Conservation (phyloP, 306 rosid genomes). For the Cicer yamashitae region DNA sequence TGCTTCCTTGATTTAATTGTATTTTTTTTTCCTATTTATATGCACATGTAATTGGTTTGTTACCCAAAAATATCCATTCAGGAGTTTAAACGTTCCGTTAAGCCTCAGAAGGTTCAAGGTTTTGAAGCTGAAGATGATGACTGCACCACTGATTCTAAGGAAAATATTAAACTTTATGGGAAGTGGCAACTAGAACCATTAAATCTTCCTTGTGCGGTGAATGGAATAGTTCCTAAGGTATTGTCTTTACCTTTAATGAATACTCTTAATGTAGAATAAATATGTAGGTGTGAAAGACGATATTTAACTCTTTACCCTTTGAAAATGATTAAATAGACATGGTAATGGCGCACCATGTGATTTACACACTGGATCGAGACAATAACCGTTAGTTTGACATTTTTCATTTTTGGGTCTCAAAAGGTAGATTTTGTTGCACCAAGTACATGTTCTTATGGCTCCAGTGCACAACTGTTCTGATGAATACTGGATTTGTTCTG, state of each 20-base stretch:
- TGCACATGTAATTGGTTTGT: constrained; percentile 23
- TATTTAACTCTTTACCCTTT: constrained; percentile 27
- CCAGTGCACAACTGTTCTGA: constrained; percentile 15
- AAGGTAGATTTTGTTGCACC: constrained; percentile 18
- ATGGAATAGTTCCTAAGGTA: constrained; percentile 93
- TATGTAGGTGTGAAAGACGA: constrained; percentile 30
- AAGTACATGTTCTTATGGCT: constrained; percentile 3
- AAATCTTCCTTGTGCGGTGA: constrained; percentile 77
- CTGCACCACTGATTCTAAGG: constrained; percentile 55
- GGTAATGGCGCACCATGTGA: not conserved
- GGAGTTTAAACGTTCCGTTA: constrained; percentile 68
- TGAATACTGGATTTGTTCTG: constrained; percentile 10
- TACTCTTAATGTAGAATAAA: constrained; percentile 30
- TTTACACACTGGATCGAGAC: constrained; percentile 21
- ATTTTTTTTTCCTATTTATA: constrained; percentile 23
- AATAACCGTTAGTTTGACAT: constrained; percentile 15
- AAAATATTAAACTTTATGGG: constrained; percentile 72
- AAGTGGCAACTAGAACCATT: constrained; percentile 92
- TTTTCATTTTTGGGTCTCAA: constrained; percentile 10
- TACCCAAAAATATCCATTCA: constrained; percentile 38
- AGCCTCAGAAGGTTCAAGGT: constrained; percentile 61
- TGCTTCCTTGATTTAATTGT: constrained; percentile 32
- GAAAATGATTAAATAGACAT: not conserved
- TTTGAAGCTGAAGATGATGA: constrained; percentile 64
- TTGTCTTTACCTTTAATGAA: constrained; percentile 24